Base-by-base conservation (phyloP, 1,284 basidiomycete genomes). In the Trichosporon asahii region DNA sequence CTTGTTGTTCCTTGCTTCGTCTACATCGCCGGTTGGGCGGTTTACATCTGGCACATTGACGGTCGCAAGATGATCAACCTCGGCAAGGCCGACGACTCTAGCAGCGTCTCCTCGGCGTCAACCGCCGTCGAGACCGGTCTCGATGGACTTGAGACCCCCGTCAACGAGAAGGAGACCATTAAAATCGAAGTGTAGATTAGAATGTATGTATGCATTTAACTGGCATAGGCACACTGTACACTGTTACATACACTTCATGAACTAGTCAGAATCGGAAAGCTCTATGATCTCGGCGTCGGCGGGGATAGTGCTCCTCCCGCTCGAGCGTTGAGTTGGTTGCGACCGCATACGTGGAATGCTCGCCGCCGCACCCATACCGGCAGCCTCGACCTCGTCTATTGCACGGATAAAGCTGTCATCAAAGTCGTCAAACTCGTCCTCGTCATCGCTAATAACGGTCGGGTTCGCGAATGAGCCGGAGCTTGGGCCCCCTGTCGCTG, bases 1-100 rank as follows among this genome's bases (percentile, higher is more conserved):
- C 74, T 85, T 68, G 77, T 78, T 68, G 76, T 83, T 37, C 83
- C 83, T 2, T 79, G 79, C 68, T 84, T 85, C 75, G 66, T 80
- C 68, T 83, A 83, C 76, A 82, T 83, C 65, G 69, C 76, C 53
- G 61, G 68, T 31, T 83, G 82, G 78, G 77, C 79, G 27, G 49
- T 78, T 61, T 83, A 77, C 73, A 66, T 80, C 69, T 84, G 81
- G 82, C 78, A 76, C 78, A 75, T 78, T 49, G 82, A 84, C 69
- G 82, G 82, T 6, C 73, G 78, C 46, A 65, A 68, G 61, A 25
- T 27, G 8, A 64, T 66, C 15, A 29, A 21, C n/a, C 23, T 72
- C 49, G 40, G 46, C 55, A 66, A 67, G 35, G 4, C 21, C 21
- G 15, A 18, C 46, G 57, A 53, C 18, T 35, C 29, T 5, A 44